Conservation (phyloP, 2,329 filamentous ascomycete species). For the Camillea tinctor region DNA sequence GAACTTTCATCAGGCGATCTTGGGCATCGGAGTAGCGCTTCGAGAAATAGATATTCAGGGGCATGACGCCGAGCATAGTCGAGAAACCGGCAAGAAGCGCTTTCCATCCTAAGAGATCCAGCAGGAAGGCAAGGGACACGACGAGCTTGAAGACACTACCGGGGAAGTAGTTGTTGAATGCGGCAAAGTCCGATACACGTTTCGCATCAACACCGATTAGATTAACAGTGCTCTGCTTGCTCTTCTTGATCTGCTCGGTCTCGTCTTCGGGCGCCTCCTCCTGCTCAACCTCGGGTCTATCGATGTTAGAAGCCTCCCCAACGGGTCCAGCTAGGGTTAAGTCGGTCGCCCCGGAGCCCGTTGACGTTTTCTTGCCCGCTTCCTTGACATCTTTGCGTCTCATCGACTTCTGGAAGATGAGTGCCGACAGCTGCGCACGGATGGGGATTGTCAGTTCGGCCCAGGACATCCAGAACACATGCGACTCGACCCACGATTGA, state of each 20-base stretch:
- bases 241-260: conserved; percentile 44
- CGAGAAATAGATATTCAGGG: conserved; percentile 66
- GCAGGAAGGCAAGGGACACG: conserved; percentile 65
- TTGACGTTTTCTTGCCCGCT: conserved; percentile 48
- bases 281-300: conserved; percentile 32
- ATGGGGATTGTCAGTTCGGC: conserved; percentile 64
- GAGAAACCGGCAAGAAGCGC: conserved; percentile 64
- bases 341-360: conserved; percentile 30
- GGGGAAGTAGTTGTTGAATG: conserved; percentile 64
- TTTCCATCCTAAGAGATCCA: conserved; percentile 70
- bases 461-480: conserved; percentile 66
- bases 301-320: conserved; percentile 29
- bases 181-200: conserved; percentile 66
- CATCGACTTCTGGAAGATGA: conserved; percentile 77
- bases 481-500: conserved; percentile 61
- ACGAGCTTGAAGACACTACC: conserved; percentile 61
- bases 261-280: conserved; percentile 53
- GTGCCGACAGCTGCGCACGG: conserved; percentile 65
- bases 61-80: conserved; percentile 63
- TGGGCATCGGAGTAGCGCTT: conserved; percentile 64
- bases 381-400: conserved; percentile 75
- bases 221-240: conserved; percentile 72
- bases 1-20: conserved; percentile 69
- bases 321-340: conserved; percentile 27
- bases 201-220: conserved; percentile 74